phyloP scores from a whole-genome alignment of 2,329 filamentous ascomycete species.

The Aspergillus intermedius region DNA sequence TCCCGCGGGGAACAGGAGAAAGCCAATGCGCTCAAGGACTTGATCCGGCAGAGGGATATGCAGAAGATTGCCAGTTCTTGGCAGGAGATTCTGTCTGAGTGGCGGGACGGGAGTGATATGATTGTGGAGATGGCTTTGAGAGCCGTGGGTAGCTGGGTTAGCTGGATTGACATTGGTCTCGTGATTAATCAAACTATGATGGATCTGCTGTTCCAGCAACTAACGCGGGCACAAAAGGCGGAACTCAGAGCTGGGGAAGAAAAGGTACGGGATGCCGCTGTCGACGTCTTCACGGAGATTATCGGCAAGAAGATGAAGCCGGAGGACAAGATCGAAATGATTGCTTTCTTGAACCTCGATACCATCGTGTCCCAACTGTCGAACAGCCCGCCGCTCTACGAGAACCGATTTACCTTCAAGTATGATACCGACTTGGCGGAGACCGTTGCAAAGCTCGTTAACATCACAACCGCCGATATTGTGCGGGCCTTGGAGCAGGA shows the following conservation, averaged over 20 bases:
- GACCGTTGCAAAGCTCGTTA: slow-evolving; percentile 90
- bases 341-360: slow-evolving; percentile 79
- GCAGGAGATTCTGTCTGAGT: slow-evolving; percentile 81
- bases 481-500: slow-evolving; percentile 77
- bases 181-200: slow-evolving; percentile 88
- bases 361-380: slow-evolving; percentile 82
- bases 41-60: slow-evolving; percentile 79
- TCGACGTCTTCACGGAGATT: slow-evolving; percentile 92
- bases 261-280: slow-evolving; percentile 79
- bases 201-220: slow-evolving; percentile 74
- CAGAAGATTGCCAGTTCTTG: slow-evolving; percentile 81
- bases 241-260: slow-evolving; percentile 64
- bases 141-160: slow-evolving; percentile 94
- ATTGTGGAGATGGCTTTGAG: slow-evolving; percentile 84
- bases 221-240: slow-evolving; percentile 63
- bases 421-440: slow-evolving; percentile 97
- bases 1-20: slow-evolving; percentile 73
- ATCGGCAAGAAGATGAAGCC: slow-evolving; percentile 97
- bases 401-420: slow-evolving; percentile 70
- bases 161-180: slow-evolving; percentile 95
- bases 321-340: slow-evolving; percentile 87
- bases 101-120: slow-evolving; percentile 61
- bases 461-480: slow-evolving; percentile 79
- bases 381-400: slow-evolving; percentile 70
- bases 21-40: slow-evolving; percentile 84